Evolutionary conservation across 2,329 filamentous ascomycete genomes (phyloP).

Genomic region (Talaromyces sp.): DNA sequence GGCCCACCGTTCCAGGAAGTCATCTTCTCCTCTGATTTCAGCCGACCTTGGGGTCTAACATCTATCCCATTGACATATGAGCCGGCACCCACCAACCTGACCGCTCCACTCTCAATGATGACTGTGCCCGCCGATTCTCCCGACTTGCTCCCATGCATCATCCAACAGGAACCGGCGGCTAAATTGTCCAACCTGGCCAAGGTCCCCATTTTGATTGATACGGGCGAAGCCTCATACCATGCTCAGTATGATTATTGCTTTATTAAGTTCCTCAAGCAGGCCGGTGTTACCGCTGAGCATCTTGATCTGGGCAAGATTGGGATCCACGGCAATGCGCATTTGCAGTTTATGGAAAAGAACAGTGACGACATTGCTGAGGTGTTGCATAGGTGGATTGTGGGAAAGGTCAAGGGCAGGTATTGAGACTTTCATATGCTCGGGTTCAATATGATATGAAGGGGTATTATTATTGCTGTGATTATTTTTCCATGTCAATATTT

Average conservation of each 20-base stretch:
- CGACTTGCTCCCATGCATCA: background rate
- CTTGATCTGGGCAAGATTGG: background rate
- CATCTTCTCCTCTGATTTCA: background rate
- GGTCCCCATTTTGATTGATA: background rate
- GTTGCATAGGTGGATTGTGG: background rate
- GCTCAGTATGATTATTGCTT: background rate
- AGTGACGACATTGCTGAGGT: background rate
- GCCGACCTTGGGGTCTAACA: background rate
- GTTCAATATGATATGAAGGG: too few species aligned
- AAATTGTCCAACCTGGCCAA: background rate
- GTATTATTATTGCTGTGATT: too few species aligned
- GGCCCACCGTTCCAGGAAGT: background rate
- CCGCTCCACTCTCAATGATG: background rate
- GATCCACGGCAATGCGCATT: constrained; percentile 1
- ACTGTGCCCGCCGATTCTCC: background rate
- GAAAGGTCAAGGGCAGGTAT: too few species aligned
- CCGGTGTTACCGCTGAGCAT: background rate
- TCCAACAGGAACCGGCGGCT: background rate
- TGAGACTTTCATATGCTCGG: too few species aligned
- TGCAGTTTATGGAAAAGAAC: constrained; percentile 7
- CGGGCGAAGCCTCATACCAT: background rate
- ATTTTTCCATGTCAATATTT: too few species aligned
- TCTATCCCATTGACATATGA: background rate
- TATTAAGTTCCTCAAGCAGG: background rate
- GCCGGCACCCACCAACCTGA: background rate